phyloP scores from a whole-genome alignment of 495 filamentous ascomycete genomes.

The Penicillium cataractarum region DNA sequence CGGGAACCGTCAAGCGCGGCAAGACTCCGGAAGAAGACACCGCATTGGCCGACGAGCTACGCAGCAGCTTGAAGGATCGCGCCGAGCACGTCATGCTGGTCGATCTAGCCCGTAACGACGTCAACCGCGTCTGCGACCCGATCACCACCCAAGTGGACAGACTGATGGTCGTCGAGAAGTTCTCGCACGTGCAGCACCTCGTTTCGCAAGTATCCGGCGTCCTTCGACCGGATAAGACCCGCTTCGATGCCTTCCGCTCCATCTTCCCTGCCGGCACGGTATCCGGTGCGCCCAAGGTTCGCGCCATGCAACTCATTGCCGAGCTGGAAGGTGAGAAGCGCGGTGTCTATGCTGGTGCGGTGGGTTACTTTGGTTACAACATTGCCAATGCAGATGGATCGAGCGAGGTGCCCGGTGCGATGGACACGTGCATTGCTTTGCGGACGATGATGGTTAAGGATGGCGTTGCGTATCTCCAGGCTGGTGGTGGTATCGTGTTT shows the following conservation, averaged over 20 bases:
- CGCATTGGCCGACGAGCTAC: constrained; percentile 74
- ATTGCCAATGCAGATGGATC: constrained; percentile 43
- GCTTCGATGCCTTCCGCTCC: constrained; percentile 93
- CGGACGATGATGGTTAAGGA: constrained; percentile 96
- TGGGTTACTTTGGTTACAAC: constrained; percentile 71
- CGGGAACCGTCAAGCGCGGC: constrained; percentile 89
- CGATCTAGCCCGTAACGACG: constrained; percentile 94
- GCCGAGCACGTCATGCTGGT: constrained; percentile 99
- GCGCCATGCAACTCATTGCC: constrained; percentile 95
- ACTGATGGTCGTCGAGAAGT: constrained; percentile 94
- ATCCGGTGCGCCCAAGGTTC: constrained; percentile 91
- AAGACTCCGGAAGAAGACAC: constrained; percentile 79
- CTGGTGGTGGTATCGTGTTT: constrained; percentile 96
- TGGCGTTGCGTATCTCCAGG: constrained; percentile 88
- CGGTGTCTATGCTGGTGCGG: constrained; percentile 95
- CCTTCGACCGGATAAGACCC: constrained; percentile 76
- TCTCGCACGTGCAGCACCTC: constrained; percentile 95
- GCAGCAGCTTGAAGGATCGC: constrained; percentile 83
- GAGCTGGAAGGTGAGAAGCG: constrained; percentile 92
- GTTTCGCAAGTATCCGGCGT: constrained; percentile 93
- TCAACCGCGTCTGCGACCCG: constrained; percentile 95
- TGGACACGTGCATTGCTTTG: constrained; percentile 99
- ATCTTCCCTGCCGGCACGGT: constrained; percentile 98
- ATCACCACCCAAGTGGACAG: constrained; percentile 84
- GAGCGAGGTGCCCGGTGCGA: constrained; percentile 69